phyloP scores from a whole-genome alignment of 164 flowering plant genomes.

The Kingdonia uniflora region DNA sequence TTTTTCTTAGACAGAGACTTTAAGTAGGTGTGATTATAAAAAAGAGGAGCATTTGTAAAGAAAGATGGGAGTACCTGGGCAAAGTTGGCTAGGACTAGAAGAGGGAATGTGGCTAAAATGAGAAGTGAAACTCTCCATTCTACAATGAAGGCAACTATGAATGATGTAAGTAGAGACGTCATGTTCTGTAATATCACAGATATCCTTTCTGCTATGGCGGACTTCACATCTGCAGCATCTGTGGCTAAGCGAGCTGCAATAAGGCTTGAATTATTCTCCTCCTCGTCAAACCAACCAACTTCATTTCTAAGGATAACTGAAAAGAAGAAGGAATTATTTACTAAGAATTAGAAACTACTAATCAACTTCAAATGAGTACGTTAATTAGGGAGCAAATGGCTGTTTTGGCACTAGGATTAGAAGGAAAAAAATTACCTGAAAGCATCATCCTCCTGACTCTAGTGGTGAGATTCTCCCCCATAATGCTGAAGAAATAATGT shows the following conservation, averaged over 20 bases:
- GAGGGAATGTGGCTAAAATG: conserved; percentile 87
- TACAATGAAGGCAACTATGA: conserved; percentile 90
- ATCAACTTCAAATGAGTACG: no score
- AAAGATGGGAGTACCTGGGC: conserved; percentile 67
- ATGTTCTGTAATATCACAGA: conserved; percentile 96
- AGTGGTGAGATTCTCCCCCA: conserved; percentile 98
- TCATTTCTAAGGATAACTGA: conserved; percentile 94
- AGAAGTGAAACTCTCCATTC: conserved; percentile 99
- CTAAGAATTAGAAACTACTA: not conserved
- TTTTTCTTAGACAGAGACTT: no score
- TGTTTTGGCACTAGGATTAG: no score
- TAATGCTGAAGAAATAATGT: conserved; percentile 95
- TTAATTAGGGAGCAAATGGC: no score
- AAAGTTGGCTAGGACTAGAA: conserved; percentile 91
- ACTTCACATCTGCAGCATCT: conserved; percentile 95
- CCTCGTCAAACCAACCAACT: conserved; percentile 99
- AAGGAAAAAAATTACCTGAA: conserved; percentile 43
- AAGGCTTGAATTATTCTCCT: conserved; percentile 95
- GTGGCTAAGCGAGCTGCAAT: conserved; percentile 90
- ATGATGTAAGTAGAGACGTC: conserved; percentile 96
- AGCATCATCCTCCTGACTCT: conserved; percentile 99
- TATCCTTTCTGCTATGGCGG: conserved; percentile 95
- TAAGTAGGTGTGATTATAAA: no score
- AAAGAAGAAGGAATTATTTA: not conserved
- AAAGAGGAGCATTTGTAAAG: no score